Evolutionary conservation across 2,329 filamentous ascomycete species (phyloP).

Genomic region (Nothopassalora personata): DNA sequence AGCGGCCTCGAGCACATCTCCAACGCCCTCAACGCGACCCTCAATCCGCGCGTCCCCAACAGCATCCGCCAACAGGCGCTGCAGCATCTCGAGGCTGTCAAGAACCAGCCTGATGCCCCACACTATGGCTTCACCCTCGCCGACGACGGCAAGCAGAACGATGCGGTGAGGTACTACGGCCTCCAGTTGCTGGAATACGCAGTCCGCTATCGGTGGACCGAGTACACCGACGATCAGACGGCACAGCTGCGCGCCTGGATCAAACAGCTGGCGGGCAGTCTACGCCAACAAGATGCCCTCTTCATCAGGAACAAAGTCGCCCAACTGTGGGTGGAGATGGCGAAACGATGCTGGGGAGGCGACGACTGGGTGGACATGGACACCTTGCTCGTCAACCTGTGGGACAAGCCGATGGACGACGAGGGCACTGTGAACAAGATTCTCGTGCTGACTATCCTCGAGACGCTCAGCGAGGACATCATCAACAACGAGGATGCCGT

Average conservation of each 20-base stretch:
- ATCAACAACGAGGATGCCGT: conserved; percentile 84
- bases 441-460: conserved; percentile 80
- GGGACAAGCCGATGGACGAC: conserved; percentile 47
- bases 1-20: conserved; percentile 61
- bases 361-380: conserved; percentile 95
- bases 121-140: conserved; percentile 81
- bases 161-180: conserved; percentile 87
- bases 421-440: conserved; percentile 63
- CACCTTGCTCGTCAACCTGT: conserved; percentile 70
- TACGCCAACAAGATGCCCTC: conserved; percentile 66
- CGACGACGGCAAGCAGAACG: conserved; percentile 65
- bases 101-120: conserved; percentile 71
- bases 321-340: conserved; percentile 89
- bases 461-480: conserved; percentile 88
- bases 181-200: conserved; percentile 86
- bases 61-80: conserved; percentile 76
- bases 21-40: conserved; percentile 80
- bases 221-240: conserved; percentile 64
- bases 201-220: conserved; percentile 77
- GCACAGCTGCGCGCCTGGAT: conserved; percentile 68
- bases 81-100: conserved; percentile 78
- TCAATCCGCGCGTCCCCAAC: conserved; percentile 75
- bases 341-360: conserved; percentile 82
- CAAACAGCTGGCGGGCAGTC: conserved; percentile 66
- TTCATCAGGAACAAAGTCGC: conserved; percentile 92